Percentiles rank a stretch among this genome's conserved stretches.
phyloP scores from a whole-genome alignment of 768 basidiomycete species.

The Amanita rimosa region DNA sequence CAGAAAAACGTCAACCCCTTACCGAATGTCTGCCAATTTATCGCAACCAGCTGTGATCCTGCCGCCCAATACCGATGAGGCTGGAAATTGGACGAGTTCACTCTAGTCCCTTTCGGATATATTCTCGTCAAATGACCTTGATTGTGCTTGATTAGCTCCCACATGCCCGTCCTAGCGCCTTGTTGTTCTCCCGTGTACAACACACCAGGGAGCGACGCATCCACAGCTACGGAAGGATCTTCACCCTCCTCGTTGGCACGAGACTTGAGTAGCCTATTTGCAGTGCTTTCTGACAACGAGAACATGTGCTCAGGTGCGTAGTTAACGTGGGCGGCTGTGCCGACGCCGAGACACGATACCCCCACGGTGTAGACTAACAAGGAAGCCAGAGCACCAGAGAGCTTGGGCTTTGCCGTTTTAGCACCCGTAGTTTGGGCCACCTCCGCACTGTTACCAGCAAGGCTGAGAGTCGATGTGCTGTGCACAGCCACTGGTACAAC shows the following conservation, averaged over 20 bases:
- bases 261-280: slow-evolving; percentile 63
- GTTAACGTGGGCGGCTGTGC: slow-evolving; percentile 59
- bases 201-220: not conserved
- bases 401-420: slow-evolving; percentile 39
- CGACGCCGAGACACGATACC: slow-evolving; percentile 89
- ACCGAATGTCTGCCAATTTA: slow-evolving; percentile 98
- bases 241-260: not conserved
- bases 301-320: slow-evolving; percentile 88
- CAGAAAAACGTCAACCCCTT: slow-evolving; percentile 13
- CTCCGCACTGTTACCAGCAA: not conserved
- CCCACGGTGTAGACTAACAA: slow-evolving; percentile 96
- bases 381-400: slow-evolving; percentile 61
- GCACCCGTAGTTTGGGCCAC: not conserved
- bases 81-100: slow-evolving; percentile 82
- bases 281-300: slow-evolving; percentile 80
- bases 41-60: slow-evolving; percentile 83
- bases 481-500: not conserved
- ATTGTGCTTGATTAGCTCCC: slow-evolving; percentile 85
- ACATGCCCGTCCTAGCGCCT: slow-evolving; percentile 22
- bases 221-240: not conserved
- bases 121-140: slow-evolving; percentile 76
- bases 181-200: not conserved
- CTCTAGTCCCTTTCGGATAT: slow-evolving; percentile 79
- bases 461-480: not conserved
- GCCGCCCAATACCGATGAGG: slow-evolving; percentile 89